Conservation (phyloP, 1,284 basidiomycete species). For the Ceratobasidium sp. region DNA sequence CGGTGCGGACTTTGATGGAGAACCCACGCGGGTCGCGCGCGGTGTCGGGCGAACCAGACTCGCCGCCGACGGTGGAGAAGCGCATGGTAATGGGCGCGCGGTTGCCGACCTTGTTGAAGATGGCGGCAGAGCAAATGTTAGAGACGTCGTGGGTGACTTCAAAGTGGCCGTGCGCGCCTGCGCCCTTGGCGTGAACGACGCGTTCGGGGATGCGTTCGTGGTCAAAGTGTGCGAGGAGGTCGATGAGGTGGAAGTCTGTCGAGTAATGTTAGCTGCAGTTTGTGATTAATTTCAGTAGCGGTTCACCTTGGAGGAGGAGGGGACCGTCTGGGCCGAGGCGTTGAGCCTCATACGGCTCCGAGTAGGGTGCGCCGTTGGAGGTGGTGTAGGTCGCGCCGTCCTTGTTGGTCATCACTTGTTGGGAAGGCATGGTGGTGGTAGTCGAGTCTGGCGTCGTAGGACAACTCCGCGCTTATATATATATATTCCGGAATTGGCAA, state of each 20-base stretch:
- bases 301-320: slow-evolving; percentile 82
- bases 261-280: neutral
- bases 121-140: slow-evolving; percentile 78
- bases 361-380: slow-evolving; percentile 79
- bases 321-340: slow-evolving; percentile 80
- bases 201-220: slow-evolving; percentile 96
- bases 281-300: slow-evolving; percentile 43
- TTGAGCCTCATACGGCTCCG: slow-evolving; percentile 80
- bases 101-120: slow-evolving; percentile 78
- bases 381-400: slow-evolving; percentile 81
- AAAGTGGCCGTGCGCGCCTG: slow-evolving; percentile 93
- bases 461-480: neutral
- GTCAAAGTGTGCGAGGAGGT: slow-evolving; percentile 90
- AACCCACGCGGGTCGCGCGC: slow-evolving; percentile 95
- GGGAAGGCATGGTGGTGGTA: slow-evolving; percentile 66
- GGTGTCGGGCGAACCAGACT: slow-evolving; percentile 87
- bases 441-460: neutral
- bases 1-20: slow-evolving; percentile 87
- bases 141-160: slow-evolving; percentile 84
- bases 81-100: slow-evolving; percentile 78
- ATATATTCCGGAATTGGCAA: slow-evolving; percentile 12
- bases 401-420: slow-evolving; percentile 65
- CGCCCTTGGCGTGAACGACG: slow-evolving; percentile 87
- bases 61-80: slow-evolving; percentile 90
- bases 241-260: slow-evolving; percentile 86